phyloP scores from a whole-genome alignment of 1,139 yeast genomes.

The Geotrichum phurueaensis region DNA sequence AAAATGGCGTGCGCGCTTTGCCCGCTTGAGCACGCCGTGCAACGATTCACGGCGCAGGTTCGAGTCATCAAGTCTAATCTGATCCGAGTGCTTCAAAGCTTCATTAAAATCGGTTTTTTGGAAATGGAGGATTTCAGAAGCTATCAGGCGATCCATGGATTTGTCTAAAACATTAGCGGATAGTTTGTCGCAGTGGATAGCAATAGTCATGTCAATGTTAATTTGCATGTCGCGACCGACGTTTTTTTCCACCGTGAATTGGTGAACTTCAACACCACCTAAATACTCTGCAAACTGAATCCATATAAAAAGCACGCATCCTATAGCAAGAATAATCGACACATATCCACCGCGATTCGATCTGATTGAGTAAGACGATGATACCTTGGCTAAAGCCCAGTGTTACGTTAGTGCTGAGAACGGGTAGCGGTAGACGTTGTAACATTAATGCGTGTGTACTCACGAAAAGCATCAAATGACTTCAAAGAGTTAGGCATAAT shows the following conservation, averaged over 20 bases:
- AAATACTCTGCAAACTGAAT: constrained; percentile 80
- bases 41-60: constrained; percentile 18
- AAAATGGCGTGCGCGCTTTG: constrained; percentile 16
- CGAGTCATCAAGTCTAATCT: constrained; percentile 8
- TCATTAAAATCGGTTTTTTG: constrained; percentile 17
- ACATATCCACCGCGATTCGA: constrained; percentile 73
- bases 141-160: constrained; percentile 71
- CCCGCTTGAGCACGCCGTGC: constrained; percentile 25
- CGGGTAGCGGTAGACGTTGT: not conserved
- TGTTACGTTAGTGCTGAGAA: not conserved
- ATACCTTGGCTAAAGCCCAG: constrained; percentile 64
- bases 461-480: constrained; percentile 82
- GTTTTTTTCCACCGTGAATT: constrained; percentile 59
- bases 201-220: constrained; percentile 74
- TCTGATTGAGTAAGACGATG: constrained; percentile 65
- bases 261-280: constrained; percentile 77
- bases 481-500: constrained; percentile 27
- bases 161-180: constrained; percentile 73
- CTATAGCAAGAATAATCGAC: constrained; percentile 57
- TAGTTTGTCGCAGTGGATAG: constrained; percentile 74
- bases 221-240: constrained; percentile 57
- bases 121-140: constrained; percentile 62
- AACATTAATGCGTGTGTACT: constrained; percentile 26
- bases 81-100: constrained; percentile 9
- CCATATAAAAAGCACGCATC: constrained; percentile 67